phyloP scores from a whole-genome alignment of 2,329 filamentous ascomycete genomes.

The Hirsutella rhossiliensis region DNA sequence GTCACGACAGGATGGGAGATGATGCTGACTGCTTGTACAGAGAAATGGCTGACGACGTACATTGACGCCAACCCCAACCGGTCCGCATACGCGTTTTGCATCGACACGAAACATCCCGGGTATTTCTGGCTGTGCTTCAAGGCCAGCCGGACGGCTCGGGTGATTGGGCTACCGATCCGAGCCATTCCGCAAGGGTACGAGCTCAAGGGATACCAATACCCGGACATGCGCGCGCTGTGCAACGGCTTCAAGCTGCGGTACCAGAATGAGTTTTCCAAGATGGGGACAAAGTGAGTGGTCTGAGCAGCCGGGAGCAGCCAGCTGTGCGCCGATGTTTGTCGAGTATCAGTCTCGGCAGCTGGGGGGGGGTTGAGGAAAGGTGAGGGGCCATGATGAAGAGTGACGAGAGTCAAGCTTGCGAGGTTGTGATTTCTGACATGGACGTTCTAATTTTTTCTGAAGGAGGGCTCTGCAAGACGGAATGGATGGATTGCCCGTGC shows the following conservation, averaged over 20 bases:
- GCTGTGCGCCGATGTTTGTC: too few relatives aligned
- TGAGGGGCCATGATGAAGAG: background rate
- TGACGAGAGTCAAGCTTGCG: background rate
- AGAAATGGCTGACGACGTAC: slow-evolving; percentile 92
- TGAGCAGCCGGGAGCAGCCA: too few relatives aligned
- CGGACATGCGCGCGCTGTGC: slow-evolving; percentile 88
- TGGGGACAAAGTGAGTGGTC: slow-evolving; percentile 25
- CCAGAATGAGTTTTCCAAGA: slow-evolving; percentile 52
- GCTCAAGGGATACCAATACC: slow-evolving; percentile 77
- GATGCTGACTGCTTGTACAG: slow-evolving; percentile 32
- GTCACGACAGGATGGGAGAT: too few relatives aligned
- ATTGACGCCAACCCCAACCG: slow-evolving; percentile 91
- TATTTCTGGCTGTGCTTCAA: slow-evolving; percentile 98
- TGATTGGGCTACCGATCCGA: slow-evolving; percentile 75
- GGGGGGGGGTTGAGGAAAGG: background rate
- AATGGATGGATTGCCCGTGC: too few relatives aligned
- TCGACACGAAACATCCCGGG: slow-evolving; percentile 81
- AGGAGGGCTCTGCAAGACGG: too few relatives aligned
- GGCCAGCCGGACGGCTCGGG: slow-evolving; percentile 60
- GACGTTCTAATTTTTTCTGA: too few relatives aligned
- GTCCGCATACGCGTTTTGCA: slow-evolving; percentile 90
- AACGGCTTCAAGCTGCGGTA: slow-evolving; percentile 92
- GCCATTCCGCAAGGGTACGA: slow-evolving; percentile 91
- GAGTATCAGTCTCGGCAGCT: too few relatives aligned
- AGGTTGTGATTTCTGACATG: too few relatives aligned